A percentile compares a stretch with the other conserved stretches of the same genome.
Evolutionary conservation across 2,329 filamentous ascomycete genomes (phyloP).

Genomic region (Knufia fluminis): DNA sequence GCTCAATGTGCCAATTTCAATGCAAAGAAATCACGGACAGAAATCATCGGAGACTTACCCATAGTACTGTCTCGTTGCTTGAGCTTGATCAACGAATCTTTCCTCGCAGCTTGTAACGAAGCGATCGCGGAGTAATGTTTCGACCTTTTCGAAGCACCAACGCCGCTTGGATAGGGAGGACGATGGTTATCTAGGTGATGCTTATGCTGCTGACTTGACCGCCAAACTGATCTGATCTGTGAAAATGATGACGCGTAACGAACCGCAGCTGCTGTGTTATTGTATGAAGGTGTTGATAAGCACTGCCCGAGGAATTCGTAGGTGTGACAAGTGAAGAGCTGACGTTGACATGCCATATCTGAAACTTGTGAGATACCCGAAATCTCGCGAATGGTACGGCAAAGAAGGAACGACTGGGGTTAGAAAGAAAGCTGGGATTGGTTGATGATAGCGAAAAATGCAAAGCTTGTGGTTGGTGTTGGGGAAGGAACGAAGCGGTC

Average conservation of each 20-base stretch:
- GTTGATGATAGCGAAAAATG: neutral
- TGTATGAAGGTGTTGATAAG: neutral
- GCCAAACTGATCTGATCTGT: neutral
- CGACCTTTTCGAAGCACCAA: neutral
- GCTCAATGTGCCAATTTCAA: no score
- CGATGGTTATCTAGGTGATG: slow-evolving; percentile 1
- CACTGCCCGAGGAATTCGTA: neutral
- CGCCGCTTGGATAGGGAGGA: neutral
- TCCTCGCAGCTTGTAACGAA: neutral
- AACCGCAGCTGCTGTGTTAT: neutral
- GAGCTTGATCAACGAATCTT: neutral
- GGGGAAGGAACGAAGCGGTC: slow-evolving; percentile 2
- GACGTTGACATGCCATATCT: slow-evolving; percentile 7
- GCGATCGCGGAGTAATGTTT: slow-evolving; percentile 5
- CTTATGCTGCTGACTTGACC: neutral
- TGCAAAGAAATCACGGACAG: neutral
- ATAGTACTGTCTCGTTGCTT: neutral
- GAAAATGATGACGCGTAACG: neutral
- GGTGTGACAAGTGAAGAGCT: neutral
- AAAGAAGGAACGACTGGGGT: neutral
- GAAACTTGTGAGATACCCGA: neutral
- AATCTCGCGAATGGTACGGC: neutral
- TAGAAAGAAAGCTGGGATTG: neutral
- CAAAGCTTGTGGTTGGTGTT: slow-evolving; percentile 6
- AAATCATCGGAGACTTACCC: neutral